phyloP scores from a whole-genome alignment of 225 moss, liverwort and hornwort species.

The Lunularia cruciata region DNA sequence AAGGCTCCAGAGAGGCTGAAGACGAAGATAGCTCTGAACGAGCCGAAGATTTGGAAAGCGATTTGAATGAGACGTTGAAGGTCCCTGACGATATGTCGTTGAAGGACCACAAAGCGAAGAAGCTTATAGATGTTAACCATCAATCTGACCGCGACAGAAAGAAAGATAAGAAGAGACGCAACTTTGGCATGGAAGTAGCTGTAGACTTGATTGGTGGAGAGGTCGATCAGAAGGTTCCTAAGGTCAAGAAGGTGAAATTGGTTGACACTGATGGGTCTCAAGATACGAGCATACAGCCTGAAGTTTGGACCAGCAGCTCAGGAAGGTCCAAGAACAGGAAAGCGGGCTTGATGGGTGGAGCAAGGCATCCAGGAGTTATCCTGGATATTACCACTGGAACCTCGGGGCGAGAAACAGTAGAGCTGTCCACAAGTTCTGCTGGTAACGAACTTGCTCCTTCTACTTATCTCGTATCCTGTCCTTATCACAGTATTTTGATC shows the following conservation, averaged over 20 bases:
- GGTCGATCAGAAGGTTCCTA: background rate
- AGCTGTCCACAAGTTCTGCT: constrained; percentile 15
- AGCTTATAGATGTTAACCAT: constrained; percentile 25
- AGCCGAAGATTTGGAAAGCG: constrained; percentile 12
- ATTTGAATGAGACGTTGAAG: constrained; percentile 27
- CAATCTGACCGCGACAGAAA: constrained; percentile 35
- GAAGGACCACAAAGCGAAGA: constrained; percentile 23
- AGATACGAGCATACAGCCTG: background rate
- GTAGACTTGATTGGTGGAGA: background rate
- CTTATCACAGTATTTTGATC: too few relatives aligned
- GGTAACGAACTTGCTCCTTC: background rate
- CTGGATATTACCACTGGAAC: background rate
- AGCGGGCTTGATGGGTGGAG: constrained; percentile 18
- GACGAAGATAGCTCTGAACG: background rate
- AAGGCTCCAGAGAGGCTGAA: background rate
- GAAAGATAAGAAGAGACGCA: constrained; percentile 50
- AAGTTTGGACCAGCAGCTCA: constrained; percentile 12
- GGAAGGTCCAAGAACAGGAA: constrained; percentile 26
- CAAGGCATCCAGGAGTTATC: constrained; percentile 24
- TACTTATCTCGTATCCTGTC: too few relatives aligned
- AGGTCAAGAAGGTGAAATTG: constrained; percentile 15
- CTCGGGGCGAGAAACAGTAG: background rate
- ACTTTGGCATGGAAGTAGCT: constrained; percentile 21
- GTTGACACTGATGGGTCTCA: constrained; percentile 1
- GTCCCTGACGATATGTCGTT: constrained; percentile 27